Evolutionary conservation across 345 rosid genomes (phyloP).

Genomic region (Angophora floribunda): DNA sequence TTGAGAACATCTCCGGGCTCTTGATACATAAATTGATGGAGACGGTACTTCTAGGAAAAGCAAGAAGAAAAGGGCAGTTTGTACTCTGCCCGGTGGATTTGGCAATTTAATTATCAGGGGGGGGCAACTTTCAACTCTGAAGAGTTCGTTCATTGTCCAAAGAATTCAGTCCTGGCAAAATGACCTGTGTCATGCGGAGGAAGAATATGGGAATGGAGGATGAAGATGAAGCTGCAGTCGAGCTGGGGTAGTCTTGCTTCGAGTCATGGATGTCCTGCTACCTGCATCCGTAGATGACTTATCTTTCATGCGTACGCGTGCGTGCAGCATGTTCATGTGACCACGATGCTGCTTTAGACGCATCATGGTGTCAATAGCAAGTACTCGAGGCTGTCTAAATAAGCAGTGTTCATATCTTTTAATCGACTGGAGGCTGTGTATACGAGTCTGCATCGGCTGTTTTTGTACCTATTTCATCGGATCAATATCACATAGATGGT

Average conservation of each 20-base stretch:
- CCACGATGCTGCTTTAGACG: neutral
- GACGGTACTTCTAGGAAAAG: neutral
- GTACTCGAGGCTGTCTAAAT: neutral
- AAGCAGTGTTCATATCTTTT: neutral
- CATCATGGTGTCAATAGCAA: neutral
- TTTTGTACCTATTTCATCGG: neutral
- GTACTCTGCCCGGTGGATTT: neutral
- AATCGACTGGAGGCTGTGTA: neutral
- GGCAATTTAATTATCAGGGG: neutral
- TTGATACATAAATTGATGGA: neutral
- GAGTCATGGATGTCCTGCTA: slow-evolving; percentile 62
- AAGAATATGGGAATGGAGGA: slow-evolving; percentile 76
- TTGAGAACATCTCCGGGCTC: neutral
- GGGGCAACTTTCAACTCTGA: neutral
- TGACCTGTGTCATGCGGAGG: slow-evolving; percentile 41
- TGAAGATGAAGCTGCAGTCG: slow-evolving; percentile 71
- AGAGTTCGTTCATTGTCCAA: neutral
- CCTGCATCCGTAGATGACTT: slow-evolving; percentile 18
- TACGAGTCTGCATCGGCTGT: neutral
- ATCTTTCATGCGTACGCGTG: neutral
- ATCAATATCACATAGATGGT: neutral
- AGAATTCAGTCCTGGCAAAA: neutral
- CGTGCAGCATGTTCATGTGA: neutral
- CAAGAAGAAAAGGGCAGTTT: neutral
- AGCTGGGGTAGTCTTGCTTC: slow-evolving; percentile 86